Base-by-base conservation (phyloP, 306 rosid species). In the Glycine tomentella region DNA sequence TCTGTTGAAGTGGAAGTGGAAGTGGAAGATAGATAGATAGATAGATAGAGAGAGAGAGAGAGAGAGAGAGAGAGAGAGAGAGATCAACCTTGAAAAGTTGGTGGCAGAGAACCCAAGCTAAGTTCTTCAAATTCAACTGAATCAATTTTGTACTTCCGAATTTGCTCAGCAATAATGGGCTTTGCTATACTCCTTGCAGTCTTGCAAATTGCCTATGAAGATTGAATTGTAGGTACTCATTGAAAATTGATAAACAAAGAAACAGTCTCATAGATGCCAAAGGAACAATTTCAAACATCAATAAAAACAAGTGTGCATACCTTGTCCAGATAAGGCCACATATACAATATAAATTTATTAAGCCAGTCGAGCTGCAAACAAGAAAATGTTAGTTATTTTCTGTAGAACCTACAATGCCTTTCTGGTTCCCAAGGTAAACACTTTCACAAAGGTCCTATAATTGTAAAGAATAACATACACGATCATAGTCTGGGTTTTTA, bases 281-380 rank as follows among this genome's bases (percentile, higher is more conserved):
- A 4, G 38, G 38, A 78, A 7, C 25, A 84, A 33, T 71, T 15
- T 55, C 9, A 1, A 71, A 78, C n/a, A 52, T 53, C 15, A 36
- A 71, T 40, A 42, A 70, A 55, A 42, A 36, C 3, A 76, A 69
- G 68, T 38, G 53, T 74, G 77, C 89, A 81, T 80, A 94, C 97
- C 97, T 89, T 91, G 89, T 94, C 94, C 80, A 94, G 80, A 86
- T 85, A 89, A 69, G 97, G 97, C 97, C 98, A 94, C 97, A 91
- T 87, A 72, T 31, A 62, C 85, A 72, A 92, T 48, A 92, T 31
- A 77, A 94, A 92, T 78, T 86, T 86, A 80, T 92, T 94, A 40
- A 94, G 93, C 97, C 97, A 94, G 69, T 94, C 97, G 87, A 94
- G 85, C 97, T 92, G 84, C 86, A 87, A 84, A 80, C 69, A 77